Conservation (phyloP, 2,329 filamentous ascomycete species). For the Fusarium concolor region DNA sequence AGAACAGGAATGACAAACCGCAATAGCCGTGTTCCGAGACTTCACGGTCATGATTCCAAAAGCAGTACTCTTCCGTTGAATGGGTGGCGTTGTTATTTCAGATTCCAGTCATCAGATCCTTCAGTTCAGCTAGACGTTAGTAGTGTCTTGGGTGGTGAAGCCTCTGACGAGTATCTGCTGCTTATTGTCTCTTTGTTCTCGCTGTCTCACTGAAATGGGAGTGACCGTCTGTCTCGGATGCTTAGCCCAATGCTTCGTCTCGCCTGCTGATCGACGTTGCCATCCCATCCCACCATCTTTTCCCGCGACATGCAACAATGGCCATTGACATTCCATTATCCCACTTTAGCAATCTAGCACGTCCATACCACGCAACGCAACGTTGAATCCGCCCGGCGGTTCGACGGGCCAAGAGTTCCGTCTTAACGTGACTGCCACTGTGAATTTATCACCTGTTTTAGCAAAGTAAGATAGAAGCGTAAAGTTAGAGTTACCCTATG, state of each 20-base stretch:
- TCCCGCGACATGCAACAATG: slow-evolving; percentile 17
- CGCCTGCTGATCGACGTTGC: slow-evolving; percentile 21
- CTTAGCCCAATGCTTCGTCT: background rate
- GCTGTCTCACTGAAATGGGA: slow-evolving; percentile 1
- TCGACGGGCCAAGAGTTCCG: slow-evolving; percentile 10
- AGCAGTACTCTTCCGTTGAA: slow-evolving; percentile 1
- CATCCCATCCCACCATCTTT: slow-evolving; percentile 8
- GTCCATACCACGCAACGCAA: slow-evolving; percentile 13
- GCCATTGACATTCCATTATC: background rate
- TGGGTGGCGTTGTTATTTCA: slow-evolving; percentile 21
- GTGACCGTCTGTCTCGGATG: slow-evolving; percentile 9
- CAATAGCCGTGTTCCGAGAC: slow-evolving; percentile 24
- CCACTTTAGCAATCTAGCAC: background rate
- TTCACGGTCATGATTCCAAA: slow-evolving; percentile 16
- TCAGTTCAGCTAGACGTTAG: background rate
- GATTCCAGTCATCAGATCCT: slow-evolving; percentile 25
- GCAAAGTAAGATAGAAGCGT: background rate
- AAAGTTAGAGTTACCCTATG: background rate
- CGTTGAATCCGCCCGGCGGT: slow-evolving; percentile 25
- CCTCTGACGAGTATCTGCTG: slow-evolving; percentile 1
- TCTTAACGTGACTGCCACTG: background rate
- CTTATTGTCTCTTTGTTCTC: background rate
- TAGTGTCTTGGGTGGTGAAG: background rate
- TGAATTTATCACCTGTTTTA: no score
- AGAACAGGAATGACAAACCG: slow-evolving; percentile 15